These are phyloP conservation scores for Reutealis trisperma DNA, from an alignment of 345 rosid species.

Conservation along the genomic window DNA sequence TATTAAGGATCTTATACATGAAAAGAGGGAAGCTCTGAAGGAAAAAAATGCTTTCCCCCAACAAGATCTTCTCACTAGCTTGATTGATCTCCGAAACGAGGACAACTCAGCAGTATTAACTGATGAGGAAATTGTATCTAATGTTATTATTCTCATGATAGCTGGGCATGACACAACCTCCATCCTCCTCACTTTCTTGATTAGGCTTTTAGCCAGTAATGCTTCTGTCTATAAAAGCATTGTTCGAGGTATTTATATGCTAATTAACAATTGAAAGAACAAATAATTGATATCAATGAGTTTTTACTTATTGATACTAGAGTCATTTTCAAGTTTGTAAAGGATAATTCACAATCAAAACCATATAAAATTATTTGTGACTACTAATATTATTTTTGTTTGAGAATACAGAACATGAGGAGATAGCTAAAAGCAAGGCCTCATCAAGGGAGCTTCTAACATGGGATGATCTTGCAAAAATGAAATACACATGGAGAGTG, in stretches of 20 bases:
- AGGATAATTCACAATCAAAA: too few relatives aligned
- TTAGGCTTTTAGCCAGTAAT: slow-evolving; percentile 19
- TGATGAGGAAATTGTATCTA: slow-evolving; percentile 29
- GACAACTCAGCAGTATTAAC: neutral
- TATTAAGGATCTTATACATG: slow-evolving; percentile 7
- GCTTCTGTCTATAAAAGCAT: slow-evolving; percentile 14
- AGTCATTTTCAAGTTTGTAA: too few relatives aligned
- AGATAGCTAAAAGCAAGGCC: slow-evolving; percentile 19
- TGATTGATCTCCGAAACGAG: slow-evolving; percentile 10
- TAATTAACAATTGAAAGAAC: too few relatives aligned
- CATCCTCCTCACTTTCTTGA: slow-evolving; percentile 23
- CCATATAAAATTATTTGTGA: too few relatives aligned
- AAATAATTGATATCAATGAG: too few relatives aligned
- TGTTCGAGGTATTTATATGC: slow-evolving; percentile 13
- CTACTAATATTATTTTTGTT: neutral
- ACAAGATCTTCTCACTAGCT: slow-evolving; percentile 27
- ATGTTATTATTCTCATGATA: neutral
- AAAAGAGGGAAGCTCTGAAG: slow-evolving; percentile 19
- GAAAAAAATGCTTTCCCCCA: slow-evolving; percentile 7
- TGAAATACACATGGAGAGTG: slow-evolving; percentile 45
- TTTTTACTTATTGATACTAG: too few relatives aligned
- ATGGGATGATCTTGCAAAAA: slow-evolving; percentile 40
- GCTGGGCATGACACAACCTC: slow-evolving; percentile 35
- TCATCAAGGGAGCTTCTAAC: slow-evolving; percentile 23
- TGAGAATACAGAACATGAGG: slow-evolving; percentile 20